Conservation (phyloP, 768 basidiomycete genomes). For the Pisolithus sp. region DNA sequence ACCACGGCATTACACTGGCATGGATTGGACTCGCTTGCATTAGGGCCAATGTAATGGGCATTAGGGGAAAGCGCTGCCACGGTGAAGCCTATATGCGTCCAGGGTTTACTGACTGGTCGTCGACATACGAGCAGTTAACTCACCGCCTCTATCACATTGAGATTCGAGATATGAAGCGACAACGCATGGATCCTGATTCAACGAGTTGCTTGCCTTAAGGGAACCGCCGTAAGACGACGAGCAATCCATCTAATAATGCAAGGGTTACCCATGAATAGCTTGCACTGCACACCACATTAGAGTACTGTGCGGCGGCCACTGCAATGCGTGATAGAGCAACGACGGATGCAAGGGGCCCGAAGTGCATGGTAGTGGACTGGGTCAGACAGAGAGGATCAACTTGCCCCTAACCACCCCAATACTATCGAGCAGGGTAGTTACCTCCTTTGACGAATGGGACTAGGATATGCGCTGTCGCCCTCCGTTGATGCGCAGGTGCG, state of each 20-base stretch:
- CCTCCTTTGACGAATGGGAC: too few relatives aligned
- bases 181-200: slow-evolving; percentile 35
- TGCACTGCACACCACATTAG: neutral
- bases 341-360: neutral
- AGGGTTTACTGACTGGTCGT: neutral
- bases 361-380: neutral
- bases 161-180: slow-evolving; percentile 33
- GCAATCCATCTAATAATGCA: neutral
- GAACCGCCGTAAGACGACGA: neutral
- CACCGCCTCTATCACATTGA: neutral
- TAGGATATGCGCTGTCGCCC: too few relatives aligned
- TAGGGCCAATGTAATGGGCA: slow-evolving; percentile 38
- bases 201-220: slow-evolving; percentile 2
- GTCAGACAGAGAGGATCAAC: too few relatives aligned
- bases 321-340: neutral
- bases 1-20: slow-evolving; percentile 30
- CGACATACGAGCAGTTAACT: neutral
- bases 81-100: neutral
- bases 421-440: too few relatives aligned
- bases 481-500: too few relatives aligned
- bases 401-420: too few relatives aligned
- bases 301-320: neutral
- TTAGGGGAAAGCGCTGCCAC: slow-evolving; percentile 11
- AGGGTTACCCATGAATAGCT: neutral
- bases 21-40: slow-evolving; percentile 20